phyloP scores from a whole-genome alignment of 116 monocot species.

The Dioscorea cayenensis region DNA sequence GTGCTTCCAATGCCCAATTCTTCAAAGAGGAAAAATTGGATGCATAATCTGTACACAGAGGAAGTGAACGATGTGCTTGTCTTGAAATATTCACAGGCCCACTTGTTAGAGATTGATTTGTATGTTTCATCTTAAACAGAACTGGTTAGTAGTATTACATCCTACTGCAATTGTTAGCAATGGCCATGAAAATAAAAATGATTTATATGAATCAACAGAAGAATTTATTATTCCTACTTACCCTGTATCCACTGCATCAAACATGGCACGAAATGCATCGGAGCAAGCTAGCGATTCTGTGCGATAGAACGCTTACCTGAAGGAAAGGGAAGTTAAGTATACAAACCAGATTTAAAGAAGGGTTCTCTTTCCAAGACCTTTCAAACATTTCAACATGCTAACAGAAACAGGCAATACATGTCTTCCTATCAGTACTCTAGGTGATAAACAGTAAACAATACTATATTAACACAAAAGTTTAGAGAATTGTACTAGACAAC shows the following conservation, averaged over 20 bases:
- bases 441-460: background rate
- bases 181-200: too few species aligned
- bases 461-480: background rate
- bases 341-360: conserved; percentile 1
- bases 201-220: too few species aligned
- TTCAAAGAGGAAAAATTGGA: too few species aligned
- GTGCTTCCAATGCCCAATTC: too few species aligned
- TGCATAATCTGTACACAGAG: too few species aligned
- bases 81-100: too few species aligned
- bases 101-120: too few species aligned
- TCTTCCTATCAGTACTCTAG: background rate
- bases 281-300: conserved; percentile 97
- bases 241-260: conserved; percentile 99
- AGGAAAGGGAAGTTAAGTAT: conserved; percentile 1
- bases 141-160: too few species aligned
- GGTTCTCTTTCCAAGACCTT: background rate
- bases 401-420: background rate
- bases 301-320: conserved; percentile 94
- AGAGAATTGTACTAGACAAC: conserved; percentile 14
- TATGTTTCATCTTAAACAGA: too few species aligned
- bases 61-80: too few species aligned
- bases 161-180: too few species aligned
- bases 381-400: background rate
- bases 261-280: conserved; percentile 99
- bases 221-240: conserved; percentile 19